A percentile compares a stretch with the other conserved stretches of the same genome.
Evolutionary conservation across 2,329 filamentous ascomycete genomes (phyloP).

Genomic region (Aureobasidium sp.): DNA sequence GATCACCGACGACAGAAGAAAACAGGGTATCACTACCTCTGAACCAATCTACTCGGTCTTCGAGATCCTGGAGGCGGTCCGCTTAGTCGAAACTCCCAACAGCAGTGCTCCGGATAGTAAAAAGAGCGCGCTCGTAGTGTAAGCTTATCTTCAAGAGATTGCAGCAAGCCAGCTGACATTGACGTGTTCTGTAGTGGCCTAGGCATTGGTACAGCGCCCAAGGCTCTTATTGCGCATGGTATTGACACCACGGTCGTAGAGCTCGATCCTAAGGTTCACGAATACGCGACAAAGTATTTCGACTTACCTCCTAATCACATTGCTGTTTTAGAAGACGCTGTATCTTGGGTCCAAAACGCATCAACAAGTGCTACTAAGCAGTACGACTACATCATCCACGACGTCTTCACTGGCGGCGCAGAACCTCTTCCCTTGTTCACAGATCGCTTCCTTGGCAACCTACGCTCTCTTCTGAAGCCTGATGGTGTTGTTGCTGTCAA

Average conservation of each 20-base stretch:
- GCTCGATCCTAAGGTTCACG: slow-evolving; percentile 82
- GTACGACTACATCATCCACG: slow-evolving; percentile 93
- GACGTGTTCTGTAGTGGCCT: slow-evolving; percentile 55
- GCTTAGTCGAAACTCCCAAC: slow-evolving; percentile 58
- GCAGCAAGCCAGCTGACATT: not conserved
- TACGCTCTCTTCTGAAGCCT: slow-evolving; percentile 64
- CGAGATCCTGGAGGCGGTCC: slow-evolving; percentile 85
- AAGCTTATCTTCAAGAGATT: slow-evolving; percentile 32
- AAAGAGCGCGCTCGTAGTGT: slow-evolving; percentile 80
- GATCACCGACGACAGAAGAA: slow-evolving; percentile 38
- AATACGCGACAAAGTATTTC: slow-evolving; percentile 79
- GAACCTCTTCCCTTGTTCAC: slow-evolving; percentile 89
- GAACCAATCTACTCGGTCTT: slow-evolving; percentile 97
- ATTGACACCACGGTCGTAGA: slow-evolving; percentile 92
- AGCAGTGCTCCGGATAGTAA: slow-evolving; percentile 50
- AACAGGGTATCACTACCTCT: slow-evolving; percentile 47
- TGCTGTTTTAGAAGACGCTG: slow-evolving; percentile 74
- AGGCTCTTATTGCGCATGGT: slow-evolving; percentile 77
- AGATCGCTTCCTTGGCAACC: slow-evolving; percentile 66
- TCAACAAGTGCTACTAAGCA: slow-evolving; percentile 25
- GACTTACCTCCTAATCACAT: slow-evolving; percentile 68
- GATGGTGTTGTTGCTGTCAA: slow-evolving; percentile 89
- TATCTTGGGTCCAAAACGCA: slow-evolving; percentile 51
- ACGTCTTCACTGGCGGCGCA: slow-evolving; percentile 94
- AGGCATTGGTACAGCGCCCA: slow-evolving; percentile 85